phyloP scores from a whole-genome alignment of 1,139 yeast genomes.

The Yamadazyma triangularis region DNA sequence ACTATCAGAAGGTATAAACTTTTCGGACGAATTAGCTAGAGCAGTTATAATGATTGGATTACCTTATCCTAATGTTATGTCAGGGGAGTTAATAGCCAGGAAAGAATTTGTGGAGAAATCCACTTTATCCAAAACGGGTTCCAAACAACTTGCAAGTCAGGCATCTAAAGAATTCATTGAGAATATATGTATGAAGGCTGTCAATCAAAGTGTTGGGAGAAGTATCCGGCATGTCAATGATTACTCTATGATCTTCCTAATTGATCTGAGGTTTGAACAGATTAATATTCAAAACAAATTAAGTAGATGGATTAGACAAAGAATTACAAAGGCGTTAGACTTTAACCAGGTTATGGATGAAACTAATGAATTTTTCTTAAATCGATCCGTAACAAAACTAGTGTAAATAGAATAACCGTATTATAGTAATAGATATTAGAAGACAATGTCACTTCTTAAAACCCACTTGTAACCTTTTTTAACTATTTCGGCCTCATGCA shows the following conservation, averaged over 20 bases:
- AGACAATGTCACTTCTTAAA: constrained; percentile 57
- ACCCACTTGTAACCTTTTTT: constrained; percentile 60
- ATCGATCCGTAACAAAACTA: constrained; percentile 6
- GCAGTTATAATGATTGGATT: constrained; percentile 86
- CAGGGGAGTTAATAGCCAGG: constrained; percentile 80
- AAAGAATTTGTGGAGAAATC: constrained; percentile 57
- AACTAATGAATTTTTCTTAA: constrained; percentile 22
- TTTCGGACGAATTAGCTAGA: constrained; percentile 80
- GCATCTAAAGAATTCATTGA: constrained; percentile 68
- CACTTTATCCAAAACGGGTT: constrained; percentile 35
- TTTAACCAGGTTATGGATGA: constrained; percentile 13
- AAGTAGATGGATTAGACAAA: constrained; percentile 71
- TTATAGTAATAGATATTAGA: constrained; percentile 3
- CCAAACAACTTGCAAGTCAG: constrained; percentile 34
- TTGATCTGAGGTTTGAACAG: constrained; percentile 60
- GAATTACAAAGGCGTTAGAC: constrained; percentile 17
- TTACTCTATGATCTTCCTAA: constrained; percentile 67
- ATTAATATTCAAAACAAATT: constrained; percentile 54
- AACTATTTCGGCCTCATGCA: constrained; percentile 58
- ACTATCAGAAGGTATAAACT: constrained; percentile 91
- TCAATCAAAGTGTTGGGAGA: constrained; percentile 90
- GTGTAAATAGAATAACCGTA: constrained; percentile 1
- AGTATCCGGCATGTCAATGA: constrained; percentile 84
- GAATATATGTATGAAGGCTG: constrained; percentile 85
- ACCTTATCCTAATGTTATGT: constrained; percentile 82